Base-by-base conservation (phyloP, 139 green algal genomes). In the Protoeuglena noctilucae region DNA sequence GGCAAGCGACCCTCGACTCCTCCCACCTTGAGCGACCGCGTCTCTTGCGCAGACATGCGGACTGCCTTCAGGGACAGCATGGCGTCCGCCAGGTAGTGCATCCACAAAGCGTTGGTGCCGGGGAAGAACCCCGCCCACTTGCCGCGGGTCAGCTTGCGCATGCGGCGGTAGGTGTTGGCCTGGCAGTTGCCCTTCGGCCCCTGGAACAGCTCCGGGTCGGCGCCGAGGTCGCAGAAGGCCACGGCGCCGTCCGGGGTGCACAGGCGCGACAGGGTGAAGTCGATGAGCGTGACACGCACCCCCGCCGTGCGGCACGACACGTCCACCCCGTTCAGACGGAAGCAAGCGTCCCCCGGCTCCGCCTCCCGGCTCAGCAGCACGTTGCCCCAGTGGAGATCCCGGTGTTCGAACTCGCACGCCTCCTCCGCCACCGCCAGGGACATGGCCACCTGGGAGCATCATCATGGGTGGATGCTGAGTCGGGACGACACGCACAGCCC, bases 371-470 rank as follows among this genome's bases (percentile, higher is more conserved):
- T 31, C 5, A 84, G 59, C 5, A 90, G 60, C 24, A 88, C 49
- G 71, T 88, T 92, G 53, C 82, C 80, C 82, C 88, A 95, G 72
- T 96, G 90, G 60, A 98, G 69, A 64, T 98, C 91, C 0, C 91
- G 67, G 77, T 98, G 91, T 74, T 98, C 91, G 74, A 97, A 96
- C n/a, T 76, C 43, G 26, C 76, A 70, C 5, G 71, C 74, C 46
- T 81, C 78, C 67, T 98, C 91, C 0, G 71, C 88, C 16, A 92
- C 80, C 2, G 87, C 87, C 39, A 97, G 62, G 7, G 74, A 62
- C 46, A 93, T 53, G 1, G 69, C 64, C 2, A 76, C 70, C 84
- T 95, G 69, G 16, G n/a, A n/a, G n/a, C n/a, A n/a, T n/a, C n/a
- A n/a, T n/a, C n/a, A n/a, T n/a, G n/a, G n/a, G n/a, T n/a, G n/a